phyloP scores from a whole-genome alignment of 1,284 basidiomycete genomes.

The Neonothopanus nambi region DNA sequence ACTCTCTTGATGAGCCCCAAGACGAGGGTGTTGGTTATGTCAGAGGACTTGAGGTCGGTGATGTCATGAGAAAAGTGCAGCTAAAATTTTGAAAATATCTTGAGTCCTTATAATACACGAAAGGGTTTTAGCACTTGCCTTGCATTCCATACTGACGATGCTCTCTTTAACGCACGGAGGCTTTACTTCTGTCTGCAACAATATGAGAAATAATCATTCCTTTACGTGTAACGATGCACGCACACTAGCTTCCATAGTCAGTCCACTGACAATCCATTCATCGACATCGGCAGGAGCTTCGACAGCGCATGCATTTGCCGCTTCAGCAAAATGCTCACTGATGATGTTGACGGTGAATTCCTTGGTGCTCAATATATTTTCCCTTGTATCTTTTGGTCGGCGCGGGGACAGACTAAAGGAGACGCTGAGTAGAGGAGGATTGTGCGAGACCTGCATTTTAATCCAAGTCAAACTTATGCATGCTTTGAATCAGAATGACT shows the following conservation, averaged over 20 bases:
- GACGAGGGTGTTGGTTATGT: conserved; percentile 54
- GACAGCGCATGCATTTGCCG: conserved; percentile 68
- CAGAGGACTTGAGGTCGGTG: conserved; percentile 37
- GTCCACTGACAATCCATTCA: conserved; percentile 75
- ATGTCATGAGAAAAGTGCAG: conserved; percentile 62
- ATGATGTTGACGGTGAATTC: conserved; percentile 80
- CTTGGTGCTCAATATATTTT: conserved; percentile 67
- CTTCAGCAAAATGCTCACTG: conserved; percentile 73
- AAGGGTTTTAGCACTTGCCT: conserved; percentile 36
- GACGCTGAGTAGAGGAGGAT: conserved; percentile 68
- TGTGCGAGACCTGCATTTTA: conserved; percentile 49
- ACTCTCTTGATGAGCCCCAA: conserved; percentile 66
- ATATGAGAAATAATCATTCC: not conserved
- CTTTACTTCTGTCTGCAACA: conserved; percentile 46
- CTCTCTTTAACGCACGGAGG: conserved; percentile 73
- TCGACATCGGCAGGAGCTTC: conserved; percentile 65
- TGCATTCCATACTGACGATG: conserved; percentile 73
- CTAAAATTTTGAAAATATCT: conserved; percentile 25
- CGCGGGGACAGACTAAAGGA: conserved; percentile 48
- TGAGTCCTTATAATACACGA: not conserved
- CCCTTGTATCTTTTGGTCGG: conserved; percentile 63
- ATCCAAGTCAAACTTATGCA: conserved; percentile 2
- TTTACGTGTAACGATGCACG: conserved; percentile 26
- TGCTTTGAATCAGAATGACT: conserved; percentile 5
- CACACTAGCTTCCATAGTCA: conserved; percentile 65